A percentile compares a stretch with the other conserved stretches of the same genome.
phyloP scores from a whole-genome alignment of 192 early-diverging fungal species.

The Backusella morwellensis region DNA sequence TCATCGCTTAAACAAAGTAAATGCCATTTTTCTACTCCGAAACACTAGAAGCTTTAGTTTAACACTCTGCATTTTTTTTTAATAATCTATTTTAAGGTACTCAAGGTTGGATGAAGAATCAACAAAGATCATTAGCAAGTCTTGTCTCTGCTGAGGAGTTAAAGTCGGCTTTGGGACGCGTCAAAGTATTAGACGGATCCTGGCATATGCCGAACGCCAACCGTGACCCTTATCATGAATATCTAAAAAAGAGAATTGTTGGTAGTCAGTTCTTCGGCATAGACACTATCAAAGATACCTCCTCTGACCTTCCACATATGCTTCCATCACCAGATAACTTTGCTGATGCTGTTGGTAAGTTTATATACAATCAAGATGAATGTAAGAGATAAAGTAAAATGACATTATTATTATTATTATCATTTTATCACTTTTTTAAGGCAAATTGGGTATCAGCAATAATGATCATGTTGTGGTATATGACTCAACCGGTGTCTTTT shows the following conservation, averaged over 20 bases:
- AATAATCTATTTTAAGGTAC: neutral
- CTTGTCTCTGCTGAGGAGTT: constrained; percentile 21
- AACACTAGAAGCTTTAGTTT: neutral
- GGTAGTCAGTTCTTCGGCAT: constrained; percentile 90
- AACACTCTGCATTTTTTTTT: neutral
- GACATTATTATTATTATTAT: neutral
- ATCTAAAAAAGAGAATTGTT: constrained; percentile 53
- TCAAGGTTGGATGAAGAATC: neutral
- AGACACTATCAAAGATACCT: constrained; percentile 77
- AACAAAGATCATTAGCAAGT: constrained; percentile 17
- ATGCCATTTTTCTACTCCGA: neutral
- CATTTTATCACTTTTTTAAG: constrained; percentile 23
- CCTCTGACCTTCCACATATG: constrained; percentile 84
- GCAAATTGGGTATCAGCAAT: constrained; percentile 73
- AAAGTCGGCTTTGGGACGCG: constrained; percentile 26
- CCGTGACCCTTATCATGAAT: constrained; percentile 71
- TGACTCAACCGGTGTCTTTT: constrained; percentile 77
- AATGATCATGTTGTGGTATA: constrained; percentile 90
- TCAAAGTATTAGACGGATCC: constrained; percentile 85
- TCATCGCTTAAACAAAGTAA: neutral
- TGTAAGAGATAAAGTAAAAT: neutral
- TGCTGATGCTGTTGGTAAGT: constrained; percentile 63
- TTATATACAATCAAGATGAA: constrained; percentile 4
- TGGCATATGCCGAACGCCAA: constrained; percentile 86
- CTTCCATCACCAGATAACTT: constrained; percentile 75